phyloP scores from a whole-genome alignment of 768 basidiomycete species.

The Pleurotus sapidus region DNA sequence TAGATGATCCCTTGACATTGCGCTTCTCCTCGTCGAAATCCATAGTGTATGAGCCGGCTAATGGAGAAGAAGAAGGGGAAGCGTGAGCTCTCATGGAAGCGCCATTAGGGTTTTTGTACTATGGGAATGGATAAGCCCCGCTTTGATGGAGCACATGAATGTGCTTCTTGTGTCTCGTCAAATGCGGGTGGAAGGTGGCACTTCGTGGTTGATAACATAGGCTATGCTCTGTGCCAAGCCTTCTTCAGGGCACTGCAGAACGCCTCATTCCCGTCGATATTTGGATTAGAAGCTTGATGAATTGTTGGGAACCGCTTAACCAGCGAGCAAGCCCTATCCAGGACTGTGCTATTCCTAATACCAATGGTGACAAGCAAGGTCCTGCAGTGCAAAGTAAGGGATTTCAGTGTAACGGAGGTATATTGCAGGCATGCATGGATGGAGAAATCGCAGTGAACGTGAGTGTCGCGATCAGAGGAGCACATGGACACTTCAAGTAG shows the following conservation, averaged over 20 bases:
- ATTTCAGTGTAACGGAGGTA: no score
- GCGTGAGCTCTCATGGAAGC: not conserved
- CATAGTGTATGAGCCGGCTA: slow-evolving; percentile 13
- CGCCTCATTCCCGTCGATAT: no score
- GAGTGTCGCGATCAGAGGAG: no score
- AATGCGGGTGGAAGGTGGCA: not conserved
- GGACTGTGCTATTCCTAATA: no score
- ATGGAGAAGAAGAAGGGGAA: slow-evolving; percentile 4
- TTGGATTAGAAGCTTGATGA: no score
- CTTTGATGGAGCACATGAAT: slow-evolving; percentile 1
- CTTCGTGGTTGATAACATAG: not conserved
- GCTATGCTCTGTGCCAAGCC: not conserved
- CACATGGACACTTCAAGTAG: no score
- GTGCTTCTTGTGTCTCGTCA: not conserved
- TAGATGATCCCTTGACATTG: slow-evolving; percentile 15
- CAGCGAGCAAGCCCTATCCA: no score
- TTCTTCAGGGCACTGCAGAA: not conserved
- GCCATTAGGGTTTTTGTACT: not conserved
- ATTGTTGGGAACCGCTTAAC: no score
- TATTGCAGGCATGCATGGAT: no score
- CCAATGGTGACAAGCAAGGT: no score
- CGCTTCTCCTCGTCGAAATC: slow-evolving; percentile 24
- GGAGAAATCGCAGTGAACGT: no score
- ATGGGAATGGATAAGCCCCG: not conserved
- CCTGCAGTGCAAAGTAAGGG: no score